These are phyloP conservation scores for Morella rubra DNA, from an alignment of 306 rosid species.

Conservation along the genomic window DNA sequence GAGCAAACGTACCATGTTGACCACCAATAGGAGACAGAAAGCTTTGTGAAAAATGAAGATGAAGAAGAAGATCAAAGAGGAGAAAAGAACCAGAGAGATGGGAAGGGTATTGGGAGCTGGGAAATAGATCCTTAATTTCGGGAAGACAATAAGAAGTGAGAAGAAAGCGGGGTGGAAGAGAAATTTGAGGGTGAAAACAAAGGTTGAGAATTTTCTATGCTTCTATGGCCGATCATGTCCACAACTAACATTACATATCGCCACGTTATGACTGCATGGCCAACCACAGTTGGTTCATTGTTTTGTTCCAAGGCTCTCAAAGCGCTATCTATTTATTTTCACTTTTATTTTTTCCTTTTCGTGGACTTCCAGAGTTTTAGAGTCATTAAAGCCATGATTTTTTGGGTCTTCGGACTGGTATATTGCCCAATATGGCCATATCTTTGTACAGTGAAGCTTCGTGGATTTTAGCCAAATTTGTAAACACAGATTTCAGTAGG, in stretches of 20 bases:
- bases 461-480: too few species aligned
- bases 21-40: constrained; percentile 23
- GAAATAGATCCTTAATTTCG: constrained; percentile 59
- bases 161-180: constrained; percentile 56
- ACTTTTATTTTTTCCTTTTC: not conserved
- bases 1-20: constrained; percentile 65
- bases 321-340: not conserved
- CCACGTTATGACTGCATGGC: constrained; percentile 1
- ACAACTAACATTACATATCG: not conserved
- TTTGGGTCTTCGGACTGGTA: not conserved
- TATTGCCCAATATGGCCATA: too few species aligned
- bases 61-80: constrained; percentile 37
- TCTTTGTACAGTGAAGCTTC: too few species aligned
- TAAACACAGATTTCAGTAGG: too few species aligned
- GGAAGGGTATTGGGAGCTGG: constrained; percentile 36
- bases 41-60: constrained; percentile 36
- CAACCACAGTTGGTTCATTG: not conserved
- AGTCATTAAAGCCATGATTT: not conserved
- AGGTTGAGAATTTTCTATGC: constrained; percentile 45
- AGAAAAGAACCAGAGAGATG: constrained; percentile 32
- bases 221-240: constrained; percentile 29
- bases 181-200: constrained; percentile 57
- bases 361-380: not conserved
- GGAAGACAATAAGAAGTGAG: constrained; percentile 46
- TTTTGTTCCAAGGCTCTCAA: too few species aligned